Percentiles rank a stretch among this genome's conserved stretches.
Evolutionary conservation across 208 protist species (phyloP).

Genomic region (Leishmania aethiopica): DNA sequence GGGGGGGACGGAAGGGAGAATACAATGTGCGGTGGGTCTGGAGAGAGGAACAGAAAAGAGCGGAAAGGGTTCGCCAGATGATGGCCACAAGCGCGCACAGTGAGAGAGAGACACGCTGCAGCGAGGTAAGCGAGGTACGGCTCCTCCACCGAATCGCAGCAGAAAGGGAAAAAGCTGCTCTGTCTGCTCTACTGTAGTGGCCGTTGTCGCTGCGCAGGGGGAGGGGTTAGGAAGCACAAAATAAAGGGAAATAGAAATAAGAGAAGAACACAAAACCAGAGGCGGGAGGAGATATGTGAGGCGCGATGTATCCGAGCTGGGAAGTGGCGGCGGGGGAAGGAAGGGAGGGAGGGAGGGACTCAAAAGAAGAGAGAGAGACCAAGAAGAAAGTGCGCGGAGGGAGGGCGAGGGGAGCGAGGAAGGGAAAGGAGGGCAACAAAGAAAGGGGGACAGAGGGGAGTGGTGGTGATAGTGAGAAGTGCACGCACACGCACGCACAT

Average conservation of each 20-base stretch:
- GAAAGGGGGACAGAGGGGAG: neutral
- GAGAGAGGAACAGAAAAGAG: neutral
- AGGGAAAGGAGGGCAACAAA: neutral
- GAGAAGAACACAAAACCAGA: neutral
- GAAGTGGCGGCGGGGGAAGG: neutral
- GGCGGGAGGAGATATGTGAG: neutral
- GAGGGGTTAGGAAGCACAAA: neutral
- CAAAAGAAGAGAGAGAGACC: neutral
- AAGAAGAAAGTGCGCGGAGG: neutral
- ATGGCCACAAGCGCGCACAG: neutral
- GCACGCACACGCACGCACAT: neutral
- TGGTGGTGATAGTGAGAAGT: neutral
- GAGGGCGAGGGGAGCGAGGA: neutral
- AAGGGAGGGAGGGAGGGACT: neutral
- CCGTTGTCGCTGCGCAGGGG: neutral
- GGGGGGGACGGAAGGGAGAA: neutral
- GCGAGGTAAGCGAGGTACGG: neutral
- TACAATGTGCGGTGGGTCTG: neutral
- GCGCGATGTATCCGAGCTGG: neutral
- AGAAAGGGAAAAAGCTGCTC: neutral
- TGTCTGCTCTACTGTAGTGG: neutral
- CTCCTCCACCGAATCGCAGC: neutral
- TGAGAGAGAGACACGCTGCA: neutral
- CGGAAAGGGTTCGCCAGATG: neutral
- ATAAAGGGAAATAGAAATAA: neutral